phyloP scores from a whole-genome alignment of 495 filamentous ascomycete genomes.

The Penicillium paxilli region DNA sequence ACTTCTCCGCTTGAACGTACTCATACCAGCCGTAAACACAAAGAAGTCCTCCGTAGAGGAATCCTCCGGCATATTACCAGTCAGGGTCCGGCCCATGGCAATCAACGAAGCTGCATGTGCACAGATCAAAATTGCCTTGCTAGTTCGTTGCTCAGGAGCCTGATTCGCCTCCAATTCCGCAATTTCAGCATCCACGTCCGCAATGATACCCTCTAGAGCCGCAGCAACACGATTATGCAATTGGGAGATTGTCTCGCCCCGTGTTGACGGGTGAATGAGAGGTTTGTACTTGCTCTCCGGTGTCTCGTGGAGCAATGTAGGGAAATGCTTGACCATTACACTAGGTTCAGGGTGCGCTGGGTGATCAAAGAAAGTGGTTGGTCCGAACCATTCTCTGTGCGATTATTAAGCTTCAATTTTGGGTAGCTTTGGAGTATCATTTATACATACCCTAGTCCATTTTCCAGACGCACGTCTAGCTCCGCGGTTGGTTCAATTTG shows the following conservation, averaged over 20 bases:
- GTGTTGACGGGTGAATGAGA: slow-evolving; percentile 60
- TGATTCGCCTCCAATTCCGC: slow-evolving; percentile 26
- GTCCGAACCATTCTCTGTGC: slow-evolving; percentile 83
- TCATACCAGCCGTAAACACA: slow-evolving; percentile 83
- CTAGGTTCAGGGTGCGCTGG: slow-evolving; percentile 67
- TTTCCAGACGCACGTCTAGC: slow-evolving; percentile 65
- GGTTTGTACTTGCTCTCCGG: slow-evolving; percentile 56
- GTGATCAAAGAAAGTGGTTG: slow-evolving; percentile 68
- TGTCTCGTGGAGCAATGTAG: slow-evolving; percentile 40
- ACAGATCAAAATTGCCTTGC: slow-evolving; percentile 72
- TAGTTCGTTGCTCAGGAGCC: slow-evolving; percentile 23
- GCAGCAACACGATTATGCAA: slow-evolving; percentile 80
- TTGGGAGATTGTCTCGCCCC: slow-evolving; percentile 74
- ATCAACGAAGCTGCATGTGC: slow-evolving; percentile 92
- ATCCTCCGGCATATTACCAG: slow-evolving; percentile 70
- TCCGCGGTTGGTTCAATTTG: slow-evolving; percentile 24
- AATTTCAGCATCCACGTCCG: slow-evolving; percentile 62
- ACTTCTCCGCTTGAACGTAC: slow-evolving; percentile 52
- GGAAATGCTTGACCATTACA: slow-evolving; percentile 65
- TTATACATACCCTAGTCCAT: slow-evolving; percentile 62
- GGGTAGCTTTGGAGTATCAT: background rate
- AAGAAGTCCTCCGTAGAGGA: slow-evolving; percentile 72
- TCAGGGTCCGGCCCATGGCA: slow-evolving; percentile 77
- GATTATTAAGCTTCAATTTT: background rate
- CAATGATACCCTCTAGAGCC: slow-evolving; percentile 68